Conservation (phyloP, 208 protist species). For the Crithidia brevicula region DNA sequence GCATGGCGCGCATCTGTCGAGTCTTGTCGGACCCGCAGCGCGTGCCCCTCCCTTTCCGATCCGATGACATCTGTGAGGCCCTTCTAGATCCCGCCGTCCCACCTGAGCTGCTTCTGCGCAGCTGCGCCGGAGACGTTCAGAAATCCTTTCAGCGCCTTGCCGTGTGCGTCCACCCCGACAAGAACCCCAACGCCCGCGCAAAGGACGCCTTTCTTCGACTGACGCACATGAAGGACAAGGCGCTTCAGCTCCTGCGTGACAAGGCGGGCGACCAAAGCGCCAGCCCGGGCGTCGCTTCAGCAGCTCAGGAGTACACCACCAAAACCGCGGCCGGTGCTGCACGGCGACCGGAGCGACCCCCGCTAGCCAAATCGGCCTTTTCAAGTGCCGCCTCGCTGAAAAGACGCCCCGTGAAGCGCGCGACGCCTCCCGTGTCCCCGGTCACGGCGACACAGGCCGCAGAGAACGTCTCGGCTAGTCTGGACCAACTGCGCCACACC, state of each 20-base stretch:
- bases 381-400: neutral
- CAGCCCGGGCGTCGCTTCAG: neutral
- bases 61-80: slow-evolving; percentile 79
- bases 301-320: neutral
- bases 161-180: slow-evolving; percentile 87
- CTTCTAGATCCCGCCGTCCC: slow-evolving; percentile 75
- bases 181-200: slow-evolving; percentile 76
- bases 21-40: slow-evolving; percentile 65
- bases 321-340: neutral
- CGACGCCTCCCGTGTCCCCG: slow-evolving; percentile 8
- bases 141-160: slow-evolving; percentile 79
- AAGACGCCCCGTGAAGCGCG: neutral
- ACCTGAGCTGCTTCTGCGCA: slow-evolving; percentile 45
- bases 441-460: neutral
- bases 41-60: slow-evolving; percentile 78
- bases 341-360: slow-evolving; percentile 5
- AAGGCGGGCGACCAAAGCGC: slow-evolving; percentile 2
- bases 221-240: slow-evolving; percentile 48
- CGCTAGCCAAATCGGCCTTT: neutral
- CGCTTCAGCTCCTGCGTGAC: slow-evolving; percentile 39
- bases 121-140: slow-evolving; percentile 47
- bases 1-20: slow-evolving; percentile 75
- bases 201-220: slow-evolving; percentile 83
- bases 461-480: slow-evolving; percentile 2
- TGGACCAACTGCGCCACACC: slow-evolving; percentile 35